These are phyloP conservation scores for Kwoniella bestiolae DNA, from an alignment of 768 basidiomycete species.

Conservation along the genomic window DNA sequence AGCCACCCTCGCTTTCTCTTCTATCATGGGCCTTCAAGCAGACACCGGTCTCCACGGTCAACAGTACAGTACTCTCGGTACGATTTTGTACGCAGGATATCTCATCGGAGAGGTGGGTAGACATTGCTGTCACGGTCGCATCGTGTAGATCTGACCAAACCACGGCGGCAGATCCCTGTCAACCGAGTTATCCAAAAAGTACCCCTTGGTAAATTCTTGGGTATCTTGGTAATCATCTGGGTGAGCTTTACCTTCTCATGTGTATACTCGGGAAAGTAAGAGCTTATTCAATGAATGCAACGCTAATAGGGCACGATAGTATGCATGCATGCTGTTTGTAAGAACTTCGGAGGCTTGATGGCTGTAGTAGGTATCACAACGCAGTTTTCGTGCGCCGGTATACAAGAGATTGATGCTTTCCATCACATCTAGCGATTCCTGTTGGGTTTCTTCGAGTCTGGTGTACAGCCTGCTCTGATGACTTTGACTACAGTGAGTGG, in stretches of 20 bases:
- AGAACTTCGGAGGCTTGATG: slow-evolving; percentile 51
- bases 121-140: neutral
- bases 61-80: slow-evolving; percentile 61
- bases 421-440: slow-evolving; percentile 9
- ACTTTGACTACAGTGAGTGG: slow-evolving; percentile 56
- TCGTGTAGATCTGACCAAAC: neutral
- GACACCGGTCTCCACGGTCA: slow-evolving; percentile 63
- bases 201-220: slow-evolving; percentile 64
- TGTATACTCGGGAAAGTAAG: no score
- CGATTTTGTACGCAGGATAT: slow-evolving; percentile 39
- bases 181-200: slow-evolving; percentile 63
- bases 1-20: slow-evolving; percentile 44
- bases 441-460: slow-evolving; percentile 35
- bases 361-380: slow-evolving; percentile 22
- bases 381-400: neutral
- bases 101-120: slow-evolving; percentile 31
- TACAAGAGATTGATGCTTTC: neutral
- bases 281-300: slow-evolving; percentile 21
- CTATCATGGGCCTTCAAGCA: slow-evolving; percentile 49
- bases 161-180: slow-evolving; percentile 59
- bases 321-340: slow-evolving; percentile 63
- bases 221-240: slow-evolving; percentile 58
- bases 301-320: slow-evolving; percentile 62
- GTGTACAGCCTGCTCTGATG: slow-evolving; percentile 39
- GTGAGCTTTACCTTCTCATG: slow-evolving; percentile 8